Evolutionary conservation across 2,329 filamentous ascomycete species (phyloP).

Genomic region (Phyllosticta citrichinensis): DNA sequence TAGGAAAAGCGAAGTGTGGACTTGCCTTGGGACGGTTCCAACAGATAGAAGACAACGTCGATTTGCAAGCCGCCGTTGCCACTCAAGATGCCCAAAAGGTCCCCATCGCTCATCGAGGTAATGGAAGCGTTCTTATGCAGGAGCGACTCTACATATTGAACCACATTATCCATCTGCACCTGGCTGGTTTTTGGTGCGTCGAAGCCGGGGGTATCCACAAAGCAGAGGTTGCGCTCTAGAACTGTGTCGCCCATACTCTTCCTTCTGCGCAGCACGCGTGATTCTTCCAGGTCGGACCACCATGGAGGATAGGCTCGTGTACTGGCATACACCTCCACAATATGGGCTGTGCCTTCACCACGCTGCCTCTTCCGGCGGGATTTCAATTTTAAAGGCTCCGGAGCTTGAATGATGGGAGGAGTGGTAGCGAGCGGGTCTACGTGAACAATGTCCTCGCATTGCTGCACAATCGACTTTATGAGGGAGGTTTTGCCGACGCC

Average conservation of each 20-base stretch:
- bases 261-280: conserved; percentile 46
- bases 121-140: conserved; percentile 54
- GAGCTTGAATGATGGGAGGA: conserved; percentile 16
- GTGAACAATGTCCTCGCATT: conserved; percentile 86
- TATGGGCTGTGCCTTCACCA: conserved; percentile 9
- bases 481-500: conserved; percentile 83
- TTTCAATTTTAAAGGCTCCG: conserved; percentile 18
- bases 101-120: conserved; percentile 55
- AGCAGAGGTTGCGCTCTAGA: conserved; percentile 85
- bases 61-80: conserved; percentile 76
- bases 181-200: conserved; percentile 32
- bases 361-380: conserved; percentile 16
- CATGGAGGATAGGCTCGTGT: conserved; percentile 66
- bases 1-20: conserved; percentile 30
- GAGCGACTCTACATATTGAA: conserved; percentile 63
- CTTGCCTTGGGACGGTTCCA: conserved; percentile 54
- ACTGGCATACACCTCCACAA: conserved; percentile 36
- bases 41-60: conserved; percentile 75
- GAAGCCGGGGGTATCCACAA: conserved; percentile 73
- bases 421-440: conserved; percentile 53
- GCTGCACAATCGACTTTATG: conserved; percentile 77
- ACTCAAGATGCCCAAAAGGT: conserved; percentile 67
- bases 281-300: conserved; percentile 65
- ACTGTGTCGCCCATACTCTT: conserved; percentile 65
- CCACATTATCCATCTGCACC: conserved; percentile 25